Evolutionary conservation across 169 alveolate genomes (phyloP), one percentile per base, ranked within the genome.

Genomic region (Plasmodium vivax): DNA sequence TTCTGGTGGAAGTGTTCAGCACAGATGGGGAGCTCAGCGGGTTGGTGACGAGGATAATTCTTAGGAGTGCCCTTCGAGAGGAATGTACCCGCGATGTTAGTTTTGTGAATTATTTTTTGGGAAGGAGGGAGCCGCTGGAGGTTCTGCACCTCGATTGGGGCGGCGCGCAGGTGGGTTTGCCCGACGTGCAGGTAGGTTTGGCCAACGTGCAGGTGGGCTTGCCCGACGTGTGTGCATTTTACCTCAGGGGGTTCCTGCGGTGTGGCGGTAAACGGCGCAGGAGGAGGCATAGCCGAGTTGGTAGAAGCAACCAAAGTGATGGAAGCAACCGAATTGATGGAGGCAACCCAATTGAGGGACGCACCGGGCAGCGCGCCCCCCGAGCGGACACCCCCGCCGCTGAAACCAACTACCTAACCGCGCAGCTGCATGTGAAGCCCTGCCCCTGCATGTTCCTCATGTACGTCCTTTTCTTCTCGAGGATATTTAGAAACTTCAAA

Each of bases 381-480:
- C 56, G 9, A 30, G 45, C 2, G 45, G 47, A 19, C 5, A 16
- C 5, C 32, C 16, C 23, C 14, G 8, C 5, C 23, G 43, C 0
- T 10, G 32, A 83, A 2, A 36, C 38, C 1, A 79, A 90, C 34
- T 68, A 80, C 56, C 51, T 80, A 3, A 54, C 80, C 43, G 27
- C 38, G 7, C 82, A 51, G 23, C 9, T 90, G 36, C 73, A 51
- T 68, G 34, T 81, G 51, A 90, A 90, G 73, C 90, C 91, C 19
- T 90, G 94, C 45, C 51, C 88, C 6, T 90, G 94, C 58, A 90
- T 90, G 72, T 90, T 90, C 56, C 83, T 90, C 19, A 58, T 88
- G 14, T 90, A 90, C 43, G 19, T 90, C 19, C 82, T 90, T 43
- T 90, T 90, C 74, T 90, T 90, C 19, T 80, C 91, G 6, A 32